A percentile compares a stretch with the other conserved stretches of the same genome.
Conservation (phyloP, 305 asterid genomes). For the Fraxinus ornus region DNA sequence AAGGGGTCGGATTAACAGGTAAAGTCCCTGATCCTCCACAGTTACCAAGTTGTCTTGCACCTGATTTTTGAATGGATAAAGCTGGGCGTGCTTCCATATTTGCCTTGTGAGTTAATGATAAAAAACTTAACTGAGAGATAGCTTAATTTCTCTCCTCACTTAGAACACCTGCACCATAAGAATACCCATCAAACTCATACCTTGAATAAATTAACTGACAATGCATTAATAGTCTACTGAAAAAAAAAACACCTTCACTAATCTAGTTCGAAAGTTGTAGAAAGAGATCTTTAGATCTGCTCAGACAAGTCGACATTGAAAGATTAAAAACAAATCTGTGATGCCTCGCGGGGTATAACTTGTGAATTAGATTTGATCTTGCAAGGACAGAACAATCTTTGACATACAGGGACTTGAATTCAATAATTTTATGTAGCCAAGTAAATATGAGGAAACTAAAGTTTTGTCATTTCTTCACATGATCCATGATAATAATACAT, state of each 20-base stretch:
- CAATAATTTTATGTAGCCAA: not conserved
- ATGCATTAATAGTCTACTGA: not conserved
- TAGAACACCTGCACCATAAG: not conserved
- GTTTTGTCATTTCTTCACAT: not conserved
- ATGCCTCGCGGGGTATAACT: not conserved
- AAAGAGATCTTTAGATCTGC: not conserved
- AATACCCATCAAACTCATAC: not conserved
- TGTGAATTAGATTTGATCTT: not conserved
- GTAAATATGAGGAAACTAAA: not conserved
- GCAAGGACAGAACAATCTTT: not conserved
- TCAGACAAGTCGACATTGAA: not conserved
- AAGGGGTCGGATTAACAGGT: slow-evolving; percentile 53
- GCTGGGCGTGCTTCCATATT: slow-evolving; percentile 54
- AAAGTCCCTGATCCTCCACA: slow-evolving; percentile 57
- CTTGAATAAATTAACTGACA: not conserved
- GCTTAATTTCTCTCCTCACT: slow-evolving; percentile 22
- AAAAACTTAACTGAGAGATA: slow-evolving; percentile 22
- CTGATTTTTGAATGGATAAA: slow-evolving; percentile 60
- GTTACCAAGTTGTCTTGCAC: slow-evolving; percentile 48
- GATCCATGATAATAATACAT: not conserved
- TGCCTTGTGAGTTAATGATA: slow-evolving; percentile 12
- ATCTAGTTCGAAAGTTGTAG: not conserved
- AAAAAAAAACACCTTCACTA: not conserved
- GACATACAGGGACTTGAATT: not conserved
- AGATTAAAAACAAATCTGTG: not conserved